Percentiles rank a stretch among this genome's conserved stretches.
phyloP scores from a whole-genome alignment of 148 eudicot genomes.

The Limonium bicolor region DNA sequence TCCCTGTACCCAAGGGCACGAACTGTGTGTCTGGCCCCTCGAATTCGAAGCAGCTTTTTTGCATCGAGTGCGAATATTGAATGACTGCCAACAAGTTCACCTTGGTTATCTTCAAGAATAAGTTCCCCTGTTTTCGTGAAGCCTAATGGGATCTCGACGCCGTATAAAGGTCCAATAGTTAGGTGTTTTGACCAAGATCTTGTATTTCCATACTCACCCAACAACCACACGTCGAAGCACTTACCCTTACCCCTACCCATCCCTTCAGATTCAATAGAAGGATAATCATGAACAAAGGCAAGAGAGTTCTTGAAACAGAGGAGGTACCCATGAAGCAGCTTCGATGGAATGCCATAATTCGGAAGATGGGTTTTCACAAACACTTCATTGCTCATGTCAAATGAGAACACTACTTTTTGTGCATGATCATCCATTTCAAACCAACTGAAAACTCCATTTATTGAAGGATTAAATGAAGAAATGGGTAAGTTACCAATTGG shows the following conservation, averaged over 20 bases:
- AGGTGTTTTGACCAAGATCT: constrained; percentile 17
- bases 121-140: constrained; percentile 13
- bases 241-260: no score
- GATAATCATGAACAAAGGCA: constrained; percentile 20
- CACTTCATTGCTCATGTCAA: constrained; percentile 14
- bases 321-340: constrained; percentile 14
- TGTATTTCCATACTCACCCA: constrained; percentile 16
- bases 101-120: constrained; percentile 7
- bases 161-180: constrained; percentile 10
- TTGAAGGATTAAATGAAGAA: constrained; percentile 8
- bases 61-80: constrained; percentile 2
- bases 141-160: constrained; percentile 8
- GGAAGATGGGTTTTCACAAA: constrained; percentile 17
- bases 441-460: constrained; percentile 20
- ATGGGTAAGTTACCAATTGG: constrained; percentile 15
- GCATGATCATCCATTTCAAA: constrained; percentile 17
- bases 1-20: constrained; percentile 15
- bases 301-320: constrained; percentile 8
- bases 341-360: constrained; percentile 18
- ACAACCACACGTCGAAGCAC: constrained; percentile 18
- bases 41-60: constrained; percentile 5
- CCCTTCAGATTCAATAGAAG: constrained; percentile 6
- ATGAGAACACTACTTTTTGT: constrained; percentile 19
- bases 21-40: background rate
- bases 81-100: constrained; percentile 11